These are phyloP conservation scores for Kwoniella newhampshirensis DNA, from an alignment of 768 basidiomycete species.

Conservation along the genomic window DNA sequence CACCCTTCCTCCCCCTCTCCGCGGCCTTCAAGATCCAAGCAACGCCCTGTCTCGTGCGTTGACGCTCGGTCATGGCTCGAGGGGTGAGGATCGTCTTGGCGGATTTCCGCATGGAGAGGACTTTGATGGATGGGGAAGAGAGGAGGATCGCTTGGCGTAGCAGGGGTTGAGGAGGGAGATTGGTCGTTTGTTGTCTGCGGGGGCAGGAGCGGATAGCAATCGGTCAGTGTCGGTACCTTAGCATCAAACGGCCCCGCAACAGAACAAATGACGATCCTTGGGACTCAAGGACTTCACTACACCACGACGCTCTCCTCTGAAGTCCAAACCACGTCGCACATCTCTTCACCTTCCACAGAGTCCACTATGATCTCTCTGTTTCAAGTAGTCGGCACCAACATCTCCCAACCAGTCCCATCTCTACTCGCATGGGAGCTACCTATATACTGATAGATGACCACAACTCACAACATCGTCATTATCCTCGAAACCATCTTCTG, in stretches of 20 bases:
- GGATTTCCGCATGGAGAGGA: conserved; percentile 62
- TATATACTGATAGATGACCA: too few species aligned
- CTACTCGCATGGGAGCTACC: too few species aligned
- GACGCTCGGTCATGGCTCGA: conserved; percentile 73
- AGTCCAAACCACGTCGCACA: too few species aligned
- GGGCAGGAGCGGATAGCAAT: not conserved
- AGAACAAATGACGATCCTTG: too few species aligned
- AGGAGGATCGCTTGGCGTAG: conserved; percentile 68
- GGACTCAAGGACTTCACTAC: too few species aligned
- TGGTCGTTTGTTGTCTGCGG: conserved; percentile 68
- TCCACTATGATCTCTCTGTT: too few species aligned
- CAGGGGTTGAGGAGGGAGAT: conserved; percentile 75
- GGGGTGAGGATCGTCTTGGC: conserved; percentile 70
- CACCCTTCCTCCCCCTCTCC: conserved; percentile 61
- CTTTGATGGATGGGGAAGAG: conserved; percentile 70
- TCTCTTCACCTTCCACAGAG: too few species aligned
- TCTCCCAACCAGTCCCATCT: too few species aligned
- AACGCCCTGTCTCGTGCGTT: conserved; percentile 70
- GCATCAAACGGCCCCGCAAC: too few species aligned
- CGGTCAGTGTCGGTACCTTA: too few species aligned
- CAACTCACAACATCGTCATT: conserved; percentile 44
- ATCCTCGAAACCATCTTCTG: conserved; percentile 37
- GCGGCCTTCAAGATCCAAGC: conserved; percentile 69
- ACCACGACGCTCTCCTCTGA: too few species aligned
- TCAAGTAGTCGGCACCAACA: too few species aligned